Conservation (phyloP, 2,329 filamentous ascomycete species). For the Aspergillus sp. region DNA sequence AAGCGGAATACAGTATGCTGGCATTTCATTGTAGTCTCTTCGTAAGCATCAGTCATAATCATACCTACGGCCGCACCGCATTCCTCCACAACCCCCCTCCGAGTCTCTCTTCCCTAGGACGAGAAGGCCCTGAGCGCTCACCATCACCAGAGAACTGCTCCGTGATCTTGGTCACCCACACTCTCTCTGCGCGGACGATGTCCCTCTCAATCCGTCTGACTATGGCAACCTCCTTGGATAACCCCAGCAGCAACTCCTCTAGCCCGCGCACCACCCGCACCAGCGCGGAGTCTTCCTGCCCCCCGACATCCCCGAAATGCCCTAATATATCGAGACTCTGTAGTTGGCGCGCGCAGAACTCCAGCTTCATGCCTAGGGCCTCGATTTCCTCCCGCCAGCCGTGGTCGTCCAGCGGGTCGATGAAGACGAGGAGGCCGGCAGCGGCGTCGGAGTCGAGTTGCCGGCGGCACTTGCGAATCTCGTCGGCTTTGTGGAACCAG, state of each 20-base stretch:
- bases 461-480: constrained; percentile 15
- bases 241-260: constrained; percentile 22
- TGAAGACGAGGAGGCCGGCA: constrained; percentile 17
- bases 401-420: constrained; percentile 25
- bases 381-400: constrained; percentile 29
- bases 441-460: constrained; percentile 9
- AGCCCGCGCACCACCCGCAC: constrained; percentile 21
- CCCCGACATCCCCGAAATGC: constrained; percentile 16
- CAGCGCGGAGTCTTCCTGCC: constrained; percentile 24
- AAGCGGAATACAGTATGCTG: too few species aligned
- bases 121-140: constrained; percentile 2
- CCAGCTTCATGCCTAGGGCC: constrained; percentile 24
- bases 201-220: constrained; percentile 31
- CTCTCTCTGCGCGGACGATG: constrained; percentile 26
- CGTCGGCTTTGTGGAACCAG: constrained; percentile 26
- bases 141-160: constrained; percentile 13
- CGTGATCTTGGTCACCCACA: constrained; percentile 24
- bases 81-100: constrained; percentile 21
- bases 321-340: constrained; percentile 30
- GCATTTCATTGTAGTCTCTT: neutral
- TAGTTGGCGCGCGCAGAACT: constrained; percentile 27
- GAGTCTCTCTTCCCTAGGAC: constrained; percentile 3
- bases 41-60: neutral
- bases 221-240: constrained; percentile 30
- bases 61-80: neutral